Evolutionary conservation across 2,329 filamentous ascomycete genomes (phyloP).

Genomic region (Diplocarpon mali): DNA sequence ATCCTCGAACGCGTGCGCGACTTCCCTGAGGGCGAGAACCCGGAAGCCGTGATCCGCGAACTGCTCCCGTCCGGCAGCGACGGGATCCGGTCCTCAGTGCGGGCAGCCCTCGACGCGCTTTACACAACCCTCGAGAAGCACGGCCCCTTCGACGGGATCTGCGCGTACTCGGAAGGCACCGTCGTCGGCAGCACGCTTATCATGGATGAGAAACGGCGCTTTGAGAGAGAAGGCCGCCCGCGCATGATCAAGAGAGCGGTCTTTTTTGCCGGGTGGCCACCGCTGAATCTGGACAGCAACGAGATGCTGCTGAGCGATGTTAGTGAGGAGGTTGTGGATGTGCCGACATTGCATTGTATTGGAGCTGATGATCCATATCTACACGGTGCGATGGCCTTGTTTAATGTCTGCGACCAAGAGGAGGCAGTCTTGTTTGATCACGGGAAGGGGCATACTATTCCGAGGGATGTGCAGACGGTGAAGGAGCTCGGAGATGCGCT

Average conservation of each 20-base stretch:
- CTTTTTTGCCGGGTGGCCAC: conserved; percentile 43
- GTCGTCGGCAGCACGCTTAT: conserved; percentile 41
- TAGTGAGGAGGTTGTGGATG: conserved; percentile 37
- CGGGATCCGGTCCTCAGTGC: conserved; percentile 17
- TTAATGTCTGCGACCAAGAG: conserved; percentile 50
- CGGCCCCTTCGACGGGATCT: conserved; percentile 38
- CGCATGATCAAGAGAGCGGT: conserved; percentile 32
- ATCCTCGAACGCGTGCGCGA: conserved; percentile 19
- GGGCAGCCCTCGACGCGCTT: conserved; percentile 24
- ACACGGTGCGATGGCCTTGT: conserved; percentile 48
- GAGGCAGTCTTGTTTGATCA: conserved; percentile 52
- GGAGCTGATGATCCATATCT: conserved; percentile 49
- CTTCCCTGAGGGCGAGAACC: conserved; percentile 17
- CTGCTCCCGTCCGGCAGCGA: conserved; percentile 12
- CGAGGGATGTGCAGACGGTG: conserved; percentile 34
- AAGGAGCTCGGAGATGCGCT: conserved; percentile 24
- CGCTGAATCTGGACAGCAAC: conserved; percentile 33
- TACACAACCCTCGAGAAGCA: conserved; percentile 35
- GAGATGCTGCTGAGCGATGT: conserved; percentile 39
- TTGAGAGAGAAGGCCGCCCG: conserved; percentile 26
- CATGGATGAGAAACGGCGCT: conserved; percentile 37
- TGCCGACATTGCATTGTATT: conserved; percentile 42
- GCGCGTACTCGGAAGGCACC: conserved; percentile 50
- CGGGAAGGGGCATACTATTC: conserved; percentile 52
- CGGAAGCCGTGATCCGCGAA: conserved; percentile 19